Base-by-base conservation (phyloP, 768 basidiomycete genomes). In the Boletus bicolor region DNA sequence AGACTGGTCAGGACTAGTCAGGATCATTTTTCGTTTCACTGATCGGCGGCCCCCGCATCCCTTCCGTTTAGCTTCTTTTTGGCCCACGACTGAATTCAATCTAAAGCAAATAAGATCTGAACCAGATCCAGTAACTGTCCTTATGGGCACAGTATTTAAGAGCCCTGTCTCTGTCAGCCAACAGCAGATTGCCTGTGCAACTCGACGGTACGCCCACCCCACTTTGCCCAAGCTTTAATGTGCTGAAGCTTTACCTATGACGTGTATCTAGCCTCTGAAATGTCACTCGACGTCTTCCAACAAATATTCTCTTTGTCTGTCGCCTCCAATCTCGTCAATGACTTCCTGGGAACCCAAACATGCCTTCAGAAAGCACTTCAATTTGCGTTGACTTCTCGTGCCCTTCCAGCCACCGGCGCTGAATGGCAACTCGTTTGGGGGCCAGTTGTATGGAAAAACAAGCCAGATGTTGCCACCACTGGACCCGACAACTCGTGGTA, bases 401-500 rank as follows among this genome's bases (percentile, higher is more conserved):
- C 7, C 19, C 48, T 59, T 14, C 50, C 57, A 1, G 2, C 1
- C 8, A 6, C 38, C 17, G 44, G 24, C 12, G 4, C 17, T 14
- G 32, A 38, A 15, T 64, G 59, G 59, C 2, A 42, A 19, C 19
- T 63, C 14, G 55, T 51, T 14, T 62, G 55, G 56, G 54, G 64
- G 1, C 64, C 60, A 3, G 49, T 56, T 15, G 53, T 59, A 10
- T 62, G 61, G 53, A 65, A 65, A 44, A 21, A 38, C 14, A 11
- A 24, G 2, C 53, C 60, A 21, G 57, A 45, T 0, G 19, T 1
- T 10, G 7, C 14, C 3, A 55, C 14, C 4, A 55, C 53, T 6
- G 57, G 57, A 2, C 64, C 57, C 8, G 60, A 55, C 11, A 63
- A 66, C 39, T 43, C 64, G 5, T 59, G 55, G 55, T 65, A 52